Percentiles rank a stretch among this genome's conserved stretches.
phyloP scores from a whole-genome alignment of 1,139 yeast species.

The Kodamaea suecica region DNA sequence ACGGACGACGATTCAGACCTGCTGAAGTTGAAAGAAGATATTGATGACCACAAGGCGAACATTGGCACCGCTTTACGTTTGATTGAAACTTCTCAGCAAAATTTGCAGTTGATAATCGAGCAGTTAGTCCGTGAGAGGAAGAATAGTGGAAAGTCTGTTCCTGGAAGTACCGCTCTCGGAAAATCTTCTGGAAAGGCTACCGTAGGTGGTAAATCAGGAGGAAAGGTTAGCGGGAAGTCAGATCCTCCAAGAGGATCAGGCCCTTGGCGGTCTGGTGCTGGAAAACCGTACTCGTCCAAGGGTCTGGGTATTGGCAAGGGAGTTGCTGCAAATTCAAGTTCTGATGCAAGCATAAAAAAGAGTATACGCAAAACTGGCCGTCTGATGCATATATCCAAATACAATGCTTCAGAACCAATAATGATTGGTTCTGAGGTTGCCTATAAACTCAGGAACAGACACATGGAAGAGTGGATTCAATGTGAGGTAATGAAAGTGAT shows the following conservation, averaged over 20 bases:
- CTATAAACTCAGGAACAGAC: constrained; percentile 66
- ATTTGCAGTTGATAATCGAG: constrained; percentile 32
- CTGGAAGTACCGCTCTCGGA: constrained; percentile 7
- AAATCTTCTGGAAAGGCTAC: constrained; percentile 8
- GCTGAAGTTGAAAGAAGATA: constrained; percentile 35
- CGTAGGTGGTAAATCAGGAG: constrained; percentile 4
- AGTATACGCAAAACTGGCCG: constrained; percentile 35
- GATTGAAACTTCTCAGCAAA: constrained; percentile 40
- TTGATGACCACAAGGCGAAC: constrained; percentile 54
- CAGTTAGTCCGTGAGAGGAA: constrained; percentile 11
- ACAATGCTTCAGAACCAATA: constrained; percentile 61
- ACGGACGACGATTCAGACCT: constrained; percentile 34
- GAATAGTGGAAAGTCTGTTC: constrained; percentile 7
- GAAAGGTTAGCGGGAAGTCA: constrained; percentile 6
- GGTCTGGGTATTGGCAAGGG: constrained; percentile 8
- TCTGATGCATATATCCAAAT: constrained; percentile 42
- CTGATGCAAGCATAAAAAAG: constrained; percentile 15
- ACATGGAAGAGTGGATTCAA: constrained; percentile 91
- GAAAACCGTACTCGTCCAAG: constrained; percentile 1
- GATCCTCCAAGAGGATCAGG: constrained; percentile 4
- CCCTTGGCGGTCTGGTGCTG: background rate
- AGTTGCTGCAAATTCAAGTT: constrained; percentile 7
- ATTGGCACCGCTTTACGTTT: constrained; percentile 54
- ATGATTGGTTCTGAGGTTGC: constrained; percentile 83
- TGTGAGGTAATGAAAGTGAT: constrained; percentile 81